These are phyloP conservation scores for Aspergillus steynii DNA, from an alignment of 495 filamentous ascomycete species.

Conservation along the genomic window DNA sequence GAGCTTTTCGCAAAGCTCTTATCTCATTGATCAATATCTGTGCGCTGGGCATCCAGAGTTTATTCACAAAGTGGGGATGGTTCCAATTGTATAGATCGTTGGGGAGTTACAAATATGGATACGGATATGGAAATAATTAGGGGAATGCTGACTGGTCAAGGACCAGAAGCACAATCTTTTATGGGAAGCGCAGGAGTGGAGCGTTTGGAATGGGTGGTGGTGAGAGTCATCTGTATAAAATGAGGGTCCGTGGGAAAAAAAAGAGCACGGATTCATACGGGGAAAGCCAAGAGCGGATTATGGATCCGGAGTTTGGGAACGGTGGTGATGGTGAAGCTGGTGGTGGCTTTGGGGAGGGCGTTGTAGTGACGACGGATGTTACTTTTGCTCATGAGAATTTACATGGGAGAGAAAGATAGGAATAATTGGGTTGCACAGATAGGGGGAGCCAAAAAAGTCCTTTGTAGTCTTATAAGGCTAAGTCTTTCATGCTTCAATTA, in stretches of 20 bases:
- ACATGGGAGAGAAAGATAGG: not conserved
- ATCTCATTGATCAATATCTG: constrained; percentile 12
- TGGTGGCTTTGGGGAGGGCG: no score
- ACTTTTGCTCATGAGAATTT: not conserved
- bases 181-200: not conserved
- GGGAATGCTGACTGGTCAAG: not conserved
- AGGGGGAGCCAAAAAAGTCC: no score
- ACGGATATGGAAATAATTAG: not conserved
- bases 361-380: not conserved
- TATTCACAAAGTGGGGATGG: constrained; percentile 6
- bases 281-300: not conserved
- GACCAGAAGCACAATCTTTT: not conserved
- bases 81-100: not conserved
- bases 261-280: not conserved
- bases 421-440: no score
- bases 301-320: not conserved
- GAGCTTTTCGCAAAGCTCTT: constrained; percentile 14
- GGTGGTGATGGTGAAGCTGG: not conserved
- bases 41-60: constrained; percentile 6
- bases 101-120: not conserved
- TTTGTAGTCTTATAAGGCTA: no score
- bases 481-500: no score
- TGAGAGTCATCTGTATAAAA: not conserved
- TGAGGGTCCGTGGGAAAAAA: not conserved
- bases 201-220: not conserved